Percentiles rank a stretch among this genome's conserved stretches.
phyloP scores from a whole-genome alignment of 2,329 filamentous ascomycete genomes.

The Aspergillus sergii region DNA sequence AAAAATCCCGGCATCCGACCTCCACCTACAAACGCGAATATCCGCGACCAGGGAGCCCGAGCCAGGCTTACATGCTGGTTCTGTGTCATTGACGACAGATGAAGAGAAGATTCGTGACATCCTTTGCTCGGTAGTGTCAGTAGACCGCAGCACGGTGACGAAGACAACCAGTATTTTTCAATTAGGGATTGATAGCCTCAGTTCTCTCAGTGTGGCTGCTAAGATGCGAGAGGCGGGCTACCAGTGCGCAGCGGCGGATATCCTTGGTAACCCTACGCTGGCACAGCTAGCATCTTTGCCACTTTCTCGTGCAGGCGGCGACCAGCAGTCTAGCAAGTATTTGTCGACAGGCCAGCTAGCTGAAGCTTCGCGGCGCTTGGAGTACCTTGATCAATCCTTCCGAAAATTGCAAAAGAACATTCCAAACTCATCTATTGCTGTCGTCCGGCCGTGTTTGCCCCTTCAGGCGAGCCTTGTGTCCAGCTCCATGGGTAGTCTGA shows the following conservation, averaged over 20 bases:
- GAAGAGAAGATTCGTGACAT: neutral
- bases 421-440: neutral
- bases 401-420: neutral
- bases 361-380: neutral
- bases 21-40: no score
- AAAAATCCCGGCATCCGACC: slow-evolving; percentile 12
- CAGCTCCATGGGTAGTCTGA: neutral
- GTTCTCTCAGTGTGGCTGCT: neutral
- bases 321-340: no score
- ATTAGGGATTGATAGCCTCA: neutral
- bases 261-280: neutral
- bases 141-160: neutral
- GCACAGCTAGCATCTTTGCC: neutral
- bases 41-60: no score
- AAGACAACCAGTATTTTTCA: neutral
- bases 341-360: no score
- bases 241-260: neutral
- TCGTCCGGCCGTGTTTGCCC: neutral
- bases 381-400: neutral
- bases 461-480: neutral
- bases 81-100: neutral
- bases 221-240: neutral
- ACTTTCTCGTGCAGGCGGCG: no score
- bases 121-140: neutral
- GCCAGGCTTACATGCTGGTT: no score